Conservation (phyloP, 1,284 basidiomycete genomes). For the Marasmius sp. region DNA sequence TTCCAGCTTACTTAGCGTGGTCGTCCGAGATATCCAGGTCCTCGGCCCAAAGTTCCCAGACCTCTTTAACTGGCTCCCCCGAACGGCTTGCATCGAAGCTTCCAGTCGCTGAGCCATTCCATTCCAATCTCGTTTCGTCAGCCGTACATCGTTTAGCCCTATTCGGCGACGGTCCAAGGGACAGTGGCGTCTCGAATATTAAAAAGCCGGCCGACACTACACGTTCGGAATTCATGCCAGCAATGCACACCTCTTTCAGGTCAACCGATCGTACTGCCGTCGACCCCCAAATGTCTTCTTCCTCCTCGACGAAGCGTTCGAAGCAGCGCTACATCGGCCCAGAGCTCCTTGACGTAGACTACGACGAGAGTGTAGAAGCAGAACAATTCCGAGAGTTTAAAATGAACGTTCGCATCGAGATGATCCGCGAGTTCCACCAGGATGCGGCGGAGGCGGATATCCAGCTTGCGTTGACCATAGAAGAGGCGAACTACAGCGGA, state of each 20-base stretch:
- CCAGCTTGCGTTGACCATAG: slow-evolving; percentile 42
- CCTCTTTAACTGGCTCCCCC: slow-evolving; percentile 8
- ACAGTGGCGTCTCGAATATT: background rate
- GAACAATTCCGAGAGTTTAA: slow-evolving; percentile 50
- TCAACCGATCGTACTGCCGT: background rate
- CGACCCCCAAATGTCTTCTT: background rate
- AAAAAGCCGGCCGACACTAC: background rate
- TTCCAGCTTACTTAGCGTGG: slow-evolving; percentile 11
- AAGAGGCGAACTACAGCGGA: slow-evolving; percentile 21
- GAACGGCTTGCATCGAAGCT: slow-evolving; percentile 6
- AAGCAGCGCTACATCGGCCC: slow-evolving; percentile 44
- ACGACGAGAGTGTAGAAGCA: slow-evolving; percentile 40
- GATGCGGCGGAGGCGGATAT: slow-evolving; percentile 49
- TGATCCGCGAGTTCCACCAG: slow-evolving; percentile 56
- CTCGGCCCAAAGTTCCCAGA: slow-evolving; percentile 14
- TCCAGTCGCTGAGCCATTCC: slow-evolving; percentile 4
- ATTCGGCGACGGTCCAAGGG: background rate
- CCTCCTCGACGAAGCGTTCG: background rate
- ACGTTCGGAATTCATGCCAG: background rate
- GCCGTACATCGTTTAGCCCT: background rate
- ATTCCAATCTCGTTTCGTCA: slow-evolving; percentile 2
- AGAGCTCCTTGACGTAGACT: slow-evolving; percentile 32
- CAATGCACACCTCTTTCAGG: background rate
- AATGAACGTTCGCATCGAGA: slow-evolving; percentile 45
- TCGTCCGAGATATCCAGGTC: slow-evolving; percentile 15